Evolutionary conservation across 2,329 filamentous ascomycete species (phyloP).

Genomic region (Colletotrichum cuscutae): DNA sequence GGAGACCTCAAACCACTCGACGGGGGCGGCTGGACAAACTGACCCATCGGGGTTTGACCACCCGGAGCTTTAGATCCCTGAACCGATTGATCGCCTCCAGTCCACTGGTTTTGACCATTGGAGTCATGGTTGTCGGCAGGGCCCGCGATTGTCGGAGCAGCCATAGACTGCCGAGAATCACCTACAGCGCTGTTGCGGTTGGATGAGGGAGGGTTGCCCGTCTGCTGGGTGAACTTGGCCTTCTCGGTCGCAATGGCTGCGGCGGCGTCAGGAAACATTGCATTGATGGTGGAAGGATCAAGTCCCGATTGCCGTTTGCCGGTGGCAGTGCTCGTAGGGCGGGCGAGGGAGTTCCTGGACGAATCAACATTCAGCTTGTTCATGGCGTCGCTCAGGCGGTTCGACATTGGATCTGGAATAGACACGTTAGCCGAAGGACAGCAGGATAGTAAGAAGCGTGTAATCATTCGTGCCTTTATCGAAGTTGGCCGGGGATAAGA

Average conservation of each 20-base stretch:
- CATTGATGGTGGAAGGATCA: conserved; percentile 92
- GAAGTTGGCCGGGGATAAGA: conserved; percentile 94
- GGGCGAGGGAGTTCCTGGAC: conserved; percentile 85
- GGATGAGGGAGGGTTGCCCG: conserved; percentile 87
- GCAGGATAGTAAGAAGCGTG: background rate
- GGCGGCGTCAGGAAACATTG: conserved; percentile 98
- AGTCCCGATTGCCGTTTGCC: conserved; percentile 95
- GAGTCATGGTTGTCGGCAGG: conserved; percentile 71
- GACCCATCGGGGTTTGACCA: conserved; percentile 88
- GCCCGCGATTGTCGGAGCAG: conserved; percentile 78
- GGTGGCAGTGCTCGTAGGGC: conserved; percentile 80
- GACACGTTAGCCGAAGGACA: conserved; percentile 36
- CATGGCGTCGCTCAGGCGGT: conserved; percentile 95
- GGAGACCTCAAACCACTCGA: conserved; percentile 83
- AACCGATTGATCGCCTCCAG: conserved; percentile 57
- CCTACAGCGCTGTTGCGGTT: conserved; percentile 91
- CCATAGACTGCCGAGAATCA: conserved; percentile 79
- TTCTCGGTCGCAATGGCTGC: conserved; percentile 99
- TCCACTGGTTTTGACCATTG: conserved; percentile 79
- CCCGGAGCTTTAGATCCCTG: conserved; percentile 78
- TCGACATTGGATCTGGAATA: conserved; percentile 91
- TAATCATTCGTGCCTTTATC: conserved; percentile 80
- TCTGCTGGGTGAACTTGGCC: conserved; percentile 96
- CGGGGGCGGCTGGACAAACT: conserved; percentile 86
- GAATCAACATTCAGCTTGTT: conserved; percentile 90